Percentiles rank a stretch among this genome's conserved stretches.
Conservation (phyloP, 192 early-diverging fungal genomes). For the Dimargaris verticillata region DNA sequence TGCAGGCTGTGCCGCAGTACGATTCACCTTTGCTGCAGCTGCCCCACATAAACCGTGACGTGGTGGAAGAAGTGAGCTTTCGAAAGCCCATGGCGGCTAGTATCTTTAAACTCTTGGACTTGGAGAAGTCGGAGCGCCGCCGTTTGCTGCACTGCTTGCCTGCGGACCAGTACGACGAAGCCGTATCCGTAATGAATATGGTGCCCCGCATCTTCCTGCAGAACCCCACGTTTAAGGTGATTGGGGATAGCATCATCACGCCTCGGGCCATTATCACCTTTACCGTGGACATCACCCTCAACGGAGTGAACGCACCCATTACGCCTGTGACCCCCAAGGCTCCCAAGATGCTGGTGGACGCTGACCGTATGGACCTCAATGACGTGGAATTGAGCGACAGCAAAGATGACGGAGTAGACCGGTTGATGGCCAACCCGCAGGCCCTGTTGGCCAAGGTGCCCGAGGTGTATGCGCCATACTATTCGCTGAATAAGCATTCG, state of each 20-base stretch:
- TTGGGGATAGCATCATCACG: constrained; percentile 61
- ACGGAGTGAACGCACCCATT: not conserved
- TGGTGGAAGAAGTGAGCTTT: constrained; percentile 41
- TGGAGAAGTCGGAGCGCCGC: constrained; percentile 45
- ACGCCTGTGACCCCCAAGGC: constrained; percentile 10
- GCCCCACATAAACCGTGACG: constrained; percentile 54
- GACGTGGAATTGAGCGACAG: not conserved
- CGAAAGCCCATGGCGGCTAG: constrained; percentile 46
- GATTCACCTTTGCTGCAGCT: constrained; percentile 74
- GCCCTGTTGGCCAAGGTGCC: constrained; percentile 15
- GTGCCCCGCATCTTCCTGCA: constrained; percentile 63
- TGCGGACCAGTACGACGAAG: constrained; percentile 47
- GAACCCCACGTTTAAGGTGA: constrained; percentile 69
- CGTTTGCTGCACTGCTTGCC: constrained; percentile 33
- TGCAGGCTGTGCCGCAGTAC: constrained; percentile 69
- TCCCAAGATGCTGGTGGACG: not conserved
- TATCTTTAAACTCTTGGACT: constrained; percentile 46
- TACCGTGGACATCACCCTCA: constrained; percentile 26
- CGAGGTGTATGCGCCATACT: constrained; percentile 30
- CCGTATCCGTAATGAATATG: constrained; percentile 52
- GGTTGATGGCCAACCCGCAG: constrained; percentile 19
- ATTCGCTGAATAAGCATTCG: constrained; percentile 51
- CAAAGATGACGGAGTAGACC: constrained; percentile 21
- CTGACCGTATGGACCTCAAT: too few species aligned
- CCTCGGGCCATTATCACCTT: constrained; percentile 66